phyloP scores from a whole-genome alignment of 1,139 yeast genomes.

The Geotrichum klebahnii region DNA sequence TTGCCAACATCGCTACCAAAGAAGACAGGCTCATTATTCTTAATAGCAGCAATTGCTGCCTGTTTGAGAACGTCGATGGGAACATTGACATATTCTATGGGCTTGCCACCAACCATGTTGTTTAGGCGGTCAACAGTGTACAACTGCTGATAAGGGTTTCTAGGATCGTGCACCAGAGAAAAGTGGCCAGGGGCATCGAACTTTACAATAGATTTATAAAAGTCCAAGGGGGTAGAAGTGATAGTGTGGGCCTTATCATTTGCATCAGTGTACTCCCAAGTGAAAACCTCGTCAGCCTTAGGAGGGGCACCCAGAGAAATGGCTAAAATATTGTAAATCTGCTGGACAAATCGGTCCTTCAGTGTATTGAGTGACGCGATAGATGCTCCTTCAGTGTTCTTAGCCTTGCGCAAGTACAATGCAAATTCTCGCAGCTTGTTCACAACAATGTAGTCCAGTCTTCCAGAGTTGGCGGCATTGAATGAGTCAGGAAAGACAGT shows the following conservation, averaged over 20 bases:
- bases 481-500: slow-evolving; percentile 58
- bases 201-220: slow-evolving; percentile 47
- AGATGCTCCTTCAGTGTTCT: slow-evolving; percentile 29
- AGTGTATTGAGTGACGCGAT: slow-evolving; percentile 37
- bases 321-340: slow-evolving; percentile 52
- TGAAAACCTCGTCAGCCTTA: slow-evolving; percentile 50
- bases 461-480: slow-evolving; percentile 50
- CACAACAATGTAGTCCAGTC: slow-evolving; percentile 51
- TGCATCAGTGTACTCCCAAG: slow-evolving; percentile 61
- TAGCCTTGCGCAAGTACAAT: slow-evolving; percentile 48
- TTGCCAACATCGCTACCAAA: slow-evolving; percentile 70
- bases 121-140: slow-evolving; percentile 62
- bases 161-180: slow-evolving; percentile 61
- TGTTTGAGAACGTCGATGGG: slow-evolving; percentile 49
- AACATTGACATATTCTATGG: slow-evolving; percentile 59
- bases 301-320: slow-evolving; percentile 62
- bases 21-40: slow-evolving; percentile 61
- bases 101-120: slow-evolving; percentile 58
- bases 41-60: slow-evolving; percentile 55
- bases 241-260: slow-evolving; percentile 48
- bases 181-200: slow-evolving; percentile 50
- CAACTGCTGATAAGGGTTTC: slow-evolving; percentile 50
- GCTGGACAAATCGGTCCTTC: slow-evolving; percentile 50
- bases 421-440: slow-evolving; percentile 61
- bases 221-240: slow-evolving; percentile 51